phyloP scores from a whole-genome alignment of 164 flowering plant species.

The Nelumbo lutea region DNA sequence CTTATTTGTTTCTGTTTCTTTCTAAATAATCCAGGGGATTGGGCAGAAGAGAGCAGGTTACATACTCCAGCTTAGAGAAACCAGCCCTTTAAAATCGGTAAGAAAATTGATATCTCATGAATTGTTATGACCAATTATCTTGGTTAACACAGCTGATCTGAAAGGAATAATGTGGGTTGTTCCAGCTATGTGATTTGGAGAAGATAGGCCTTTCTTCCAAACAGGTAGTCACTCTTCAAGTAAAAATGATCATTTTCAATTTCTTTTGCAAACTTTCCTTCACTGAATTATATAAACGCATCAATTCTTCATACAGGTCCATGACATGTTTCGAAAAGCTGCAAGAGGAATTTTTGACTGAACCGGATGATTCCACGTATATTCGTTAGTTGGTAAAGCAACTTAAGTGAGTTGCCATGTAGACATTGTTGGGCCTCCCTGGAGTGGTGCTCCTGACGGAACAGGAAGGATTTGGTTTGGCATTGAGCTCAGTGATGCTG shows the following conservation, averaged over 20 bases:
- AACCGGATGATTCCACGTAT: background rate
- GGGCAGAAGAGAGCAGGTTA: conserved; percentile 70
- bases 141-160: background rate
- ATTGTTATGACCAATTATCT: background rate
- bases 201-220: conserved; percentile 83
- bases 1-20: background rate
- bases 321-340: conserved; percentile 52
- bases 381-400: background rate
- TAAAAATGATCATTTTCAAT: background rate
- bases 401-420: background rate
- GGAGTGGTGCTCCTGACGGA: too few relatives aligned
- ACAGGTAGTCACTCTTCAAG: conserved; percentile 40
- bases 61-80: conserved; percentile 68
- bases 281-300: background rate
- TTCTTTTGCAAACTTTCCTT: background rate
- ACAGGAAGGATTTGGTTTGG: background rate
- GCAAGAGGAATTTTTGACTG: conserved; percentile 51
- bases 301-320: conserved; percentile 31
- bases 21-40: conserved; percentile 53
- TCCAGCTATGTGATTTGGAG: conserved; percentile 79
- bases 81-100: conserved; percentile 73
- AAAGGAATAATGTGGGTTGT: conserved; percentile 10
- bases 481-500: background rate
- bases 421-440: background rate
- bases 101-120: conserved; percentile 11